These are phyloP conservation scores for Citrus trifoliata DNA, from an alignment of 345 rosid species.

Conservation along the genomic window DNA sequence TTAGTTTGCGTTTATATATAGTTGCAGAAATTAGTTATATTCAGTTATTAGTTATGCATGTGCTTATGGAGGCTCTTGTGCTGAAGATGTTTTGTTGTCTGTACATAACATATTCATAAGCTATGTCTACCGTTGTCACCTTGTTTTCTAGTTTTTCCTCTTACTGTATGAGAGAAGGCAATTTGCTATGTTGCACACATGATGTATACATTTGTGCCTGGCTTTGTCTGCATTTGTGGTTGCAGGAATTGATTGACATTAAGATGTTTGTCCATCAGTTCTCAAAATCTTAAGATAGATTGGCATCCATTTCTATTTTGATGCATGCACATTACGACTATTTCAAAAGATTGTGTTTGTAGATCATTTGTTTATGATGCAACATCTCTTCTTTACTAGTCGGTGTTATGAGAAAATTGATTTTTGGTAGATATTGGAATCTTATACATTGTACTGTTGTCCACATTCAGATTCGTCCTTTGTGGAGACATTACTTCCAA, in stretches of 20 bases:
- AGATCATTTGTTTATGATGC: not conserved
- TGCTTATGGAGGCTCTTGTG: constrained; percentile 49
- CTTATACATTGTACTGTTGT: not conserved
- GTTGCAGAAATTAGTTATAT: not conserved
- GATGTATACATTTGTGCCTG: not conserved
- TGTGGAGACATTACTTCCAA: constrained; percentile 76
- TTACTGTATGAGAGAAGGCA: constrained; percentile 15
- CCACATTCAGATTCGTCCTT: constrained; percentile 45
- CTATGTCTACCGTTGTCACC: constrained; percentile 30
- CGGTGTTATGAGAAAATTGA: not conserved
- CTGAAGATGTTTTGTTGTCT: constrained; percentile 15
- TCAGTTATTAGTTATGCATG: not conserved
- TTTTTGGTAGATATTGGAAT: not conserved
- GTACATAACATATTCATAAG: constrained; percentile 54
- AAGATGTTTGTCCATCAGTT: not conserved
- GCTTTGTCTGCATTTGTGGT: not conserved
- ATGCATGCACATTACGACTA: not conserved
- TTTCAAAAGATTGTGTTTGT: too few species aligned
- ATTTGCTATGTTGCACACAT: constrained; percentile 34
- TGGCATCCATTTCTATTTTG: not conserved
- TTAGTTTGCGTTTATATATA: not conserved
- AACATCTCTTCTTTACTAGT: not conserved
- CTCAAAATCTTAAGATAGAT: not conserved
- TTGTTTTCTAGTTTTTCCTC: constrained; percentile 28
- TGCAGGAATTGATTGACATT: not conserved